These are phyloP conservation scores for Rubia peregrina DNA, from an alignment of 305 asterid genomes.

Conservation along the genomic window DNA sequence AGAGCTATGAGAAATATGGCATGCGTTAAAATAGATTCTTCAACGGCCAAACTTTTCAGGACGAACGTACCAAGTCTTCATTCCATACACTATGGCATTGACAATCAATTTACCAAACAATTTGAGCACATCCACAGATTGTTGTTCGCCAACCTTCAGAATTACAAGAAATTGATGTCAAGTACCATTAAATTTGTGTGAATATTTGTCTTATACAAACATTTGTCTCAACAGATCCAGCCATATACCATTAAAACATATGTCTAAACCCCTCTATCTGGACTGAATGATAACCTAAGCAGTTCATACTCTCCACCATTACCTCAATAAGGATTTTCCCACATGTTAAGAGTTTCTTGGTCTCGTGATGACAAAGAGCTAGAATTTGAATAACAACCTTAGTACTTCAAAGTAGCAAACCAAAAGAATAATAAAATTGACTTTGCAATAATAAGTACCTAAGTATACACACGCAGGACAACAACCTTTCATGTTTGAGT, in stretches of 20 bases:
- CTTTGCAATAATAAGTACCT: constrained; percentile 44
- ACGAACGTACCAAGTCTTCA: constrained; percentile 31
- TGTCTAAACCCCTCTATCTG: constrained; percentile 69
- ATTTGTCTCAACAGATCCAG: constrained; percentile 10
- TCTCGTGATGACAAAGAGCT: constrained; percentile 79
- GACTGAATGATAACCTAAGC: constrained; percentile 34
- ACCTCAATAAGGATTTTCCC: constrained; percentile 51
- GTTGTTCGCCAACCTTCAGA: constrained; percentile 49
- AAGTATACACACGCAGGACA: constrained; percentile 62
- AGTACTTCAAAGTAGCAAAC: constrained; percentile 26
- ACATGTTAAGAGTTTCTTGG: constrained; percentile 57
- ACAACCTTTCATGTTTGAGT: constrained; percentile 36
- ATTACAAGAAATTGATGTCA: neutral
- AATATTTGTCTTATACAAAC: no score
- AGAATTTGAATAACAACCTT: constrained; percentile 33
- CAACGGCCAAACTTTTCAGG: constrained; percentile 50
- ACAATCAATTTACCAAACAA: constrained; percentile 59
- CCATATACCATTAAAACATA: constrained; percentile 53
- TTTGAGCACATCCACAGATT: constrained; percentile 44
- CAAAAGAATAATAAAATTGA: constrained; percentile 22
- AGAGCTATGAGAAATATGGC: constrained; percentile 47
- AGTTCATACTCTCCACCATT: constrained; percentile 61
- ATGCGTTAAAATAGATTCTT: constrained; percentile 44
- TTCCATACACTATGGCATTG: constrained; percentile 46
- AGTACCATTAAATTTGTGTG: no score